A percentile compares a stretch with the other conserved stretches of the same genome.
phyloP scores from a whole-genome alignment of 2,329 filamentous ascomycete species.

The Amauroascus niger region DNA sequence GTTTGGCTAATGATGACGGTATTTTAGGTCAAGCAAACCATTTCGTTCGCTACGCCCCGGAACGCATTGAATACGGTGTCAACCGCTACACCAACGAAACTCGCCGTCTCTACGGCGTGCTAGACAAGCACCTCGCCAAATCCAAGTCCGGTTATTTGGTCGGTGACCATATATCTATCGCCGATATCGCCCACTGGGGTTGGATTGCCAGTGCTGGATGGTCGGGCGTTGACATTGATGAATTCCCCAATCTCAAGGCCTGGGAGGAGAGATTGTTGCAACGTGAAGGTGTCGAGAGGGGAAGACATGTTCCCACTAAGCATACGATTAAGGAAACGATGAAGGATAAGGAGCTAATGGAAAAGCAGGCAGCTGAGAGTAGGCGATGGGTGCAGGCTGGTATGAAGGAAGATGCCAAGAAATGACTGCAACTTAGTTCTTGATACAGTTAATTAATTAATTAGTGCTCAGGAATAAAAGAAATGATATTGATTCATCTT shows the following conservation, averaged over 20 bases:
- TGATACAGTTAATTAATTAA: background rate
- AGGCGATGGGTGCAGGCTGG: conserved; percentile 57
- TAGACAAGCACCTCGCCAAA: conserved; percentile 58
- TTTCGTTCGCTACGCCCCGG: conserved; percentile 71
- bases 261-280: conserved; percentile 66
- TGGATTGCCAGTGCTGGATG: conserved; percentile 58
- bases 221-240: conserved; percentile 57
- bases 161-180: conserved; percentile 42
- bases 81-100: conserved; percentile 77
- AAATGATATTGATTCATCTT: too few relatives aligned
- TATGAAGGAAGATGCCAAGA: conserved; percentile 58
- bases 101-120: conserved; percentile 65
- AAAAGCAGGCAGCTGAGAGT: conserved; percentile 44
- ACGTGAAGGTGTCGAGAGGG: conserved; percentile 64
- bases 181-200: conserved; percentile 71
- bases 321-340: conserved; percentile 53
- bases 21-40: conserved; percentile 53
- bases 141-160: conserved; percentile 45
- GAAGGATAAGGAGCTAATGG: conserved; percentile 48
- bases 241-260: conserved; percentile 64
- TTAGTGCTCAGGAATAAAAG: too few relatives aligned
- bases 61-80: conserved; percentile 72
- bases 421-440: conserved; percentile 20
- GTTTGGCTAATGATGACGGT: background rate
- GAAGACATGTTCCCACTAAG: conserved; percentile 58